These are phyloP conservation scores for Mortierella sp. DNA, from an alignment of 371 early-diverging fungal species.

Conservation along the genomic window DNA sequence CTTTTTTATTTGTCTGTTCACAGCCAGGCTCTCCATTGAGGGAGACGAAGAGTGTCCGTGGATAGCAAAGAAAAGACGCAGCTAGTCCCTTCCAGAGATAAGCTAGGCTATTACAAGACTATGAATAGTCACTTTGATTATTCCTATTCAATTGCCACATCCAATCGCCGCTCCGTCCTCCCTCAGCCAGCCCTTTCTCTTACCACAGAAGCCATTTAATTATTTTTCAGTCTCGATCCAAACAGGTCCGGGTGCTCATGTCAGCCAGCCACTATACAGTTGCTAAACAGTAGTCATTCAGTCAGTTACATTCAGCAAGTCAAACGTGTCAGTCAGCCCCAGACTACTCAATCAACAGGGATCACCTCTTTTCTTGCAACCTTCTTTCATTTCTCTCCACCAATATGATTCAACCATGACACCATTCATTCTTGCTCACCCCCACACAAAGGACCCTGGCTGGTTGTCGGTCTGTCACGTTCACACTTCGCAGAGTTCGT, in stretches of 20 bases:
- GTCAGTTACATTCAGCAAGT: not conserved
- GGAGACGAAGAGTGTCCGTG: not conserved
- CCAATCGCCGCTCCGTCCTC: constrained; percentile 8
- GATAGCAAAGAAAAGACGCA: not conserved
- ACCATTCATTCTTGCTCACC: not conserved
- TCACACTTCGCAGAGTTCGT: not conserved
- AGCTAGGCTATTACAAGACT: not conserved
- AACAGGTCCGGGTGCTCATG: constrained; percentile 12
- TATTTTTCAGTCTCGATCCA: constrained; percentile 3
- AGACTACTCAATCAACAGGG: not conserved
- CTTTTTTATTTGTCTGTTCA: not conserved
- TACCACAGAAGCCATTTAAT: not conserved
- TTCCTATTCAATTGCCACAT: not conserved
- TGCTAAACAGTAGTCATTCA: not conserved
- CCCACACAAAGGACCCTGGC: not conserved
- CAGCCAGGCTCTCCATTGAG: not conserved
- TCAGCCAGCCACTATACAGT: not conserved
- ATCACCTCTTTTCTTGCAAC: not conserved
- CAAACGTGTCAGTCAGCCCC: not conserved
- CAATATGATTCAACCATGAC: not conserved
- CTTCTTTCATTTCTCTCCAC: not conserved
- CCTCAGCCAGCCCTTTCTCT: not conserved
- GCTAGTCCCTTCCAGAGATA: not conserved
- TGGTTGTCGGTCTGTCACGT: not conserved
- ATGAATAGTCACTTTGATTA: constrained; percentile 6